Evolutionary conservation across 148 eudicot species (phyloP).

Genomic region (Fagopyrum tataricum): DNA sequence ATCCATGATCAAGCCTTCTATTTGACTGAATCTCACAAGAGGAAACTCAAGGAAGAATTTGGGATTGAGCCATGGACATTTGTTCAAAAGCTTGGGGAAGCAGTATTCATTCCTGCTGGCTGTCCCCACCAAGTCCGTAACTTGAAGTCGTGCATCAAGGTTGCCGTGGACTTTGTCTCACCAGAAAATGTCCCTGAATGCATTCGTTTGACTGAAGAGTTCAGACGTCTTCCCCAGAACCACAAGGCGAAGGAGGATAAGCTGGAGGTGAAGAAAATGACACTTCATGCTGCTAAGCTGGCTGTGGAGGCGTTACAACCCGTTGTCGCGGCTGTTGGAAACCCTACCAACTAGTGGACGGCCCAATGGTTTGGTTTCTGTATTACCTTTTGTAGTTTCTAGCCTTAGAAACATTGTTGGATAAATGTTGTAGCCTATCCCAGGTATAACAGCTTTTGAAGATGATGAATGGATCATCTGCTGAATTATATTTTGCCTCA

Average conservation of each 20-base stretch:
- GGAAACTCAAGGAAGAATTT: conserved; percentile 45
- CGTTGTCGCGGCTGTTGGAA: neutral
- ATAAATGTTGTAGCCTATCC: neutral
- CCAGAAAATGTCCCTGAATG: conserved; percentile 47
- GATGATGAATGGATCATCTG: neutral
- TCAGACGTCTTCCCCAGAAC: conserved; percentile 33
- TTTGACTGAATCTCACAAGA: conserved; percentile 49
- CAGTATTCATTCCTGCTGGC: conserved; percentile 58
- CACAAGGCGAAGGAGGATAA: conserved; percentile 49
- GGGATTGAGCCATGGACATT: conserved; percentile 60
- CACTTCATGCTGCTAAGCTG: conserved; percentile 29
- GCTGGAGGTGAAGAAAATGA: conserved; percentile 42
- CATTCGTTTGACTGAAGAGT: conserved; percentile 39
- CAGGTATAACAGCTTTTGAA: neutral
- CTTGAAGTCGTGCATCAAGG: conserved; percentile 43
- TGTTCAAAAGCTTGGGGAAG: conserved; percentile 47
- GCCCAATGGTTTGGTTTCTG: neutral
- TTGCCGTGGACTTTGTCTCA: conserved; percentile 45
- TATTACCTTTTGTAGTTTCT: neutral
- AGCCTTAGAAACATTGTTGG: neutral
- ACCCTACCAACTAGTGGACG: neutral
- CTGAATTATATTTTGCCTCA: neutral
- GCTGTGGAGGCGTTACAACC: conserved; percentile 22
- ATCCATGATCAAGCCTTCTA: conserved; percentile 55
- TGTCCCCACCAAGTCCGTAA: conserved; percentile 65